These are phyloP conservation scores for Dryas integrifolia DNA, from an alignment of 331 rosid species.

Conservation along the genomic window DNA sequence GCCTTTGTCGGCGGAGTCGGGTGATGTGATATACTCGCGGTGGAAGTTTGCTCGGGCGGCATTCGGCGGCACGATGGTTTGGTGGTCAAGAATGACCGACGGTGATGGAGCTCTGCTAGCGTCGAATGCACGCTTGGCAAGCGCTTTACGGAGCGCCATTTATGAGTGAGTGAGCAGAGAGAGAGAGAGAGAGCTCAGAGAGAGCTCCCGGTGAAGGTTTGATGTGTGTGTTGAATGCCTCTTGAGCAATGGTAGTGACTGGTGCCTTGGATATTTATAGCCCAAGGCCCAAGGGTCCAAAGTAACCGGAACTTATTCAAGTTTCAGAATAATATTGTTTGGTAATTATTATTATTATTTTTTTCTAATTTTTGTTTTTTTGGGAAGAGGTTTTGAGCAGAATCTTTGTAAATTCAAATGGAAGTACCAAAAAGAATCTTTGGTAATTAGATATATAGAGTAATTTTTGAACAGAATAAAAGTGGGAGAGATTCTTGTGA, in stretches of 20 bases:
- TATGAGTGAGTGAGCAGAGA: background rate
- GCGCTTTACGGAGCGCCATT: conserved; percentile 62
- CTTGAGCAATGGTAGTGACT: background rate
- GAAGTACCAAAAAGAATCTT: background rate
- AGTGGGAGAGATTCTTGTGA: no score
- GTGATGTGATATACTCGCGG: conserved; percentile 36
- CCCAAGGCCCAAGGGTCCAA: background rate
- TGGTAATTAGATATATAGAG: background rate
- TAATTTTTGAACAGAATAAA: no score
- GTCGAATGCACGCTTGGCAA: conserved; percentile 36
- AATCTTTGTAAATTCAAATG: background rate
- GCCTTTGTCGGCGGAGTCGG: conserved; percentile 30
- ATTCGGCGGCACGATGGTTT: conserved; percentile 22
- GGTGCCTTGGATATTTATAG: conserved; percentile 3
- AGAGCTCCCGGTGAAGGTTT: background rate
- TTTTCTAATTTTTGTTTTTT: background rate
- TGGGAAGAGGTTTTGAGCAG: background rate
- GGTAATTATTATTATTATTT: no score
- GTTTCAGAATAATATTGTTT: no score
- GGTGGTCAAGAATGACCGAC: background rate
- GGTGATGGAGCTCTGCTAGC: conserved; percentile 26
- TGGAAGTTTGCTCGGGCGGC: conserved; percentile 32
- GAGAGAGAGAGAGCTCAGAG: background rate
- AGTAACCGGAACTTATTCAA: background rate
- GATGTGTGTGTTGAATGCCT: background rate